Base-by-base conservation (phyloP, 495 filamentous ascomycete genomes). In the Podospora pseudoanserina region DNA sequence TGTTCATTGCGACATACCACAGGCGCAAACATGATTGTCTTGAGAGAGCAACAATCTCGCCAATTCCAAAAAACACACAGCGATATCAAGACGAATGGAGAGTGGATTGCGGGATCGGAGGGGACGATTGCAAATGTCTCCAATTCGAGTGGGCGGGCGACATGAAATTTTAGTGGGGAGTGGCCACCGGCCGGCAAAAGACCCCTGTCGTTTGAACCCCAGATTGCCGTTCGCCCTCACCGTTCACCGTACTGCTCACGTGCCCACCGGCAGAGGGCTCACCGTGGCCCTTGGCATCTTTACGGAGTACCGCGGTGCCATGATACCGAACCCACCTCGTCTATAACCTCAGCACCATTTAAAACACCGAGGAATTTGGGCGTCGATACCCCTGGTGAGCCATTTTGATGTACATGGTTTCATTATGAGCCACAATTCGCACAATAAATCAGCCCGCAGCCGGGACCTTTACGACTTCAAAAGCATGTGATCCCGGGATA, bases 1-100 rank as follows among this genome's bases (percentile, higher is more conserved):
- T 4, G 3, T 30, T 53, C 7, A n/a, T 7, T 16, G 16, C 9
- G 26, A 70, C 73, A 60, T 74, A 77, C 73, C 65, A 70, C 65
- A 57, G 70, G 68, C 49, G 68, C 39, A 49, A 75, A 67, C 73
- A 75, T 76, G 64, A 65, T 72, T 65, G 61, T 61, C 27, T 68
- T 64, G 67, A 26, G 13, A 54, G n/a, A 18, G 28, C 18, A 49
- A 44, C 61, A 44, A 19, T 27, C 61, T 39, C 34, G n/a, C 61
- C 27, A 44, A 20, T n/a, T 44, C 32, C 27, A 44, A 34, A 30
- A 30, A 61, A 66, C 55, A 49, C 57, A 5, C 39, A 18, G 0
- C 39, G 15, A 49, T 49, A 62, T 60, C 63, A 0, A 32, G 19
- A 20, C 5, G 28, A 28, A 5, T 32, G 39, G 23, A 39, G 7